Percentiles rank a stretch among this genome's conserved stretches.
These are phyloP conservation scores for Halophytophthora polymorphica DNA, from an alignment of 352 stramenopile genomes.

Conservation along the genomic window DNA sequence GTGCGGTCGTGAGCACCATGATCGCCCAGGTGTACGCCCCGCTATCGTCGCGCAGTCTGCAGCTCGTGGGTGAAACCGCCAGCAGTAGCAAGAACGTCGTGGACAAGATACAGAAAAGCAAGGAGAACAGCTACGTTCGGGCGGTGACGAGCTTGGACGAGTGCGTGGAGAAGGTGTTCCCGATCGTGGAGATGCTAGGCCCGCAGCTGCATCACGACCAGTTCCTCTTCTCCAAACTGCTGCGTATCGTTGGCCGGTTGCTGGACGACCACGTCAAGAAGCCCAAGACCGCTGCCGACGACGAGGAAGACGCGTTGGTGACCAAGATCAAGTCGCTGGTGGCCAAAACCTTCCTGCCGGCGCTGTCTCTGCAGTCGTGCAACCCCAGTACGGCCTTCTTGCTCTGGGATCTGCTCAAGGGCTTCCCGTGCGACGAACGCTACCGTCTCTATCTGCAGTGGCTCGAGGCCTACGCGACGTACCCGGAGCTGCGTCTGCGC, in stretches of 20 bases:
- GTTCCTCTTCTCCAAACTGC: constrained; percentile 70
- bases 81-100: constrained; percentile 2
- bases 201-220: constrained; percentile 65
- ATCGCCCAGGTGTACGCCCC: constrained; percentile 51
- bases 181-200: constrained; percentile 63
- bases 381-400: constrained; percentile 75
- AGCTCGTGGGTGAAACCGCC: constrained; percentile 22
- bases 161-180: constrained; percentile 47
- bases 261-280: constrained; percentile 41
- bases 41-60: constrained; percentile 52
- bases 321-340: constrained; percentile 51
- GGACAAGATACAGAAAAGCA: constrained; percentile 13
- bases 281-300: constrained; percentile 6
- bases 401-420: constrained; percentile 83
- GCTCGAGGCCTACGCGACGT: constrained; percentile 58
- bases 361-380: constrained; percentile 69
- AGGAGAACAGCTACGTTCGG: constrained; percentile 28
- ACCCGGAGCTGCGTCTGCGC: constrained; percentile 58
- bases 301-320: constrained; percentile 17
- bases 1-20: constrained; percentile 62
- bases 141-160: constrained; percentile 35
- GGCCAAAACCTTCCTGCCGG: constrained; percentile 63
- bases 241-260: constrained; percentile 58
- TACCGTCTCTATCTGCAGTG: constrained; percentile 83
- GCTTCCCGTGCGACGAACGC: constrained; percentile 69